phyloP scores from a whole-genome alignment of 2,329 filamentous ascomycete species.

The Metarhizium brunneum region DNA sequence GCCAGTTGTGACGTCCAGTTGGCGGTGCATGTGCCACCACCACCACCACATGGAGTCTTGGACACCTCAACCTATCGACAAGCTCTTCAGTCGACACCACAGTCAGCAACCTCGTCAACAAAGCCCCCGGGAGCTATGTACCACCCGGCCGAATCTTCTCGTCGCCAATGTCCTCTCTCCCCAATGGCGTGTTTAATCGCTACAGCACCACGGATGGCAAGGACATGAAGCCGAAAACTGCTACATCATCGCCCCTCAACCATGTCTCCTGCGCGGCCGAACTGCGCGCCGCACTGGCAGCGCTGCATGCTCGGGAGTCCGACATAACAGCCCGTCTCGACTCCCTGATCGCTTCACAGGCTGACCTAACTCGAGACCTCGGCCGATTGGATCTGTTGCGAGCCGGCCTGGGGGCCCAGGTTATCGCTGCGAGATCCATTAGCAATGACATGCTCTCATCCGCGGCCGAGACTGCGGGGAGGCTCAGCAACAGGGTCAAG shows the following conservation, averaged over 20 bases:
- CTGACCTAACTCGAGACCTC: slow-evolving; percentile 78
- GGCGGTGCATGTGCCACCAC: background rate
- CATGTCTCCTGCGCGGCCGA: slow-evolving; percentile 68
- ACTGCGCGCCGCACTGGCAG: slow-evolving; percentile 66
- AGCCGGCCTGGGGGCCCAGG: slow-evolving; percentile 79
- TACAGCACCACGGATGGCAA: slow-evolving; percentile 21
- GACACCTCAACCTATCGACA: background rate
- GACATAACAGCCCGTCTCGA: slow-evolving; percentile 66
- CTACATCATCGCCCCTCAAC: slow-evolving; percentile 38
- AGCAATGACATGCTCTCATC: slow-evolving; percentile 85
- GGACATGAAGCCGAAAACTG: slow-evolving; percentile 15
- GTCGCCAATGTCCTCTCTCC: slow-evolving; percentile 37
- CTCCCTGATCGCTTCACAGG: slow-evolving; percentile 69
- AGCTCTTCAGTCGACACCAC: background rate
- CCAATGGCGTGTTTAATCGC: slow-evolving; percentile 33
- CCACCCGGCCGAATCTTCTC: slow-evolving; percentile 26
- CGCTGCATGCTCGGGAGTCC: slow-evolving; percentile 68
- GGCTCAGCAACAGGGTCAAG: slow-evolving; percentile 80
- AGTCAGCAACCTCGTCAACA: background rate
- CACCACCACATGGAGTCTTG: background rate
- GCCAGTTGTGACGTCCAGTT: background rate
- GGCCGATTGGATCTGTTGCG: slow-evolving; percentile 81
- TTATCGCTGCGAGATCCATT: slow-evolving; percentile 71
- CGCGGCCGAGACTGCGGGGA: slow-evolving; percentile 75
- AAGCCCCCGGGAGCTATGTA: slow-evolving; percentile 30